Conservation (phyloP, 371 early-diverging fungal species). For the Funneliformis caledonium region DNA sequence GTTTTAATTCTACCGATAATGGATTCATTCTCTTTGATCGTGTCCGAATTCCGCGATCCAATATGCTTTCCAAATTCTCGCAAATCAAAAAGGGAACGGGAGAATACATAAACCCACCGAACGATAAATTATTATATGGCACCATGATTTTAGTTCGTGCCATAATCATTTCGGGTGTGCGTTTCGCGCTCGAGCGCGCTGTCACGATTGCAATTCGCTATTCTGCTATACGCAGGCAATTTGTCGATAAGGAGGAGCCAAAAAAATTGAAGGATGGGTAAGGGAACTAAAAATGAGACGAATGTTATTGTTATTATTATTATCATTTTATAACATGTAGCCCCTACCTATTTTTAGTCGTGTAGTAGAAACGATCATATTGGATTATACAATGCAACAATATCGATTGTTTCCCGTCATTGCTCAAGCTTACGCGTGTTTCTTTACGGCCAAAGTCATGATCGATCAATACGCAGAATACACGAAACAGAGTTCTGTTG, state of each 20-base stretch:
- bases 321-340: background rate
- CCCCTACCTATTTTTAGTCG: background rate
- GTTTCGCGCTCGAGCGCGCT: conserved; percentile 67
- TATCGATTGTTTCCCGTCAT: conserved; percentile 79
- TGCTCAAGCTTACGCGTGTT: conserved; percentile 80
- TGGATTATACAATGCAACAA: conserved; percentile 83
- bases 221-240: conserved; percentile 81
- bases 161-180: conserved; percentile 64
- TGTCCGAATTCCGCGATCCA: conserved; percentile 78
- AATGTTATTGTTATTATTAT: too few species aligned
- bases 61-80: conserved; percentile 83
- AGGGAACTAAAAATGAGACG: conserved; percentile 45
- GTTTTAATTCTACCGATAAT: conserved; percentile 80
- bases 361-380: conserved; percentile 71
- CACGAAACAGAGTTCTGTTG: conserved; percentile 66
- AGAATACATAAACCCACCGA: conserved; percentile 73
- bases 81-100: conserved; percentile 74
- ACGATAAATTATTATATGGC: conserved; percentile 79
- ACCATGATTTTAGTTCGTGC: conserved; percentile 80
- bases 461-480: conserved; percentile 68
- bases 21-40: conserved; percentile 82
- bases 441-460: conserved; percentile 76
- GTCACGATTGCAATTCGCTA: conserved; percentile 82
- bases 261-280: conserved; percentile 44
- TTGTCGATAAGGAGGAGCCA: conserved; percentile 61